Evolutionary conservation across 768 basidiomycete genomes (phyloP).

Genomic region (Naganishia randhawae): DNA sequence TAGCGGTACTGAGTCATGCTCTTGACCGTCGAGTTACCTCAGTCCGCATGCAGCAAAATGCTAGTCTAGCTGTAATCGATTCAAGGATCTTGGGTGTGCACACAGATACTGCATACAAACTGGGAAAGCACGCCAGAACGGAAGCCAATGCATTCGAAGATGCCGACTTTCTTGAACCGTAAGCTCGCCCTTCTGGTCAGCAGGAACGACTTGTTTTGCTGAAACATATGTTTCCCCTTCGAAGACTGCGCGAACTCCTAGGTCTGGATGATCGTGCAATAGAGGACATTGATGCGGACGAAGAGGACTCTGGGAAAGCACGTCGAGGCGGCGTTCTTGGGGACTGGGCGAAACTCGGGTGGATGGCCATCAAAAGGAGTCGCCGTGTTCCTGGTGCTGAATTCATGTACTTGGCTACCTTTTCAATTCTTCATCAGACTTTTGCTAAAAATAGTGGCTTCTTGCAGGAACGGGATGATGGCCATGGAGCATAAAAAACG

Average conservation of each 20-base stretch:
- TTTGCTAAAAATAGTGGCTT: conserved; percentile 32
- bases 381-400: conserved; percentile 73
- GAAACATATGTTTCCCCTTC: not conserved
- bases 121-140: conserved; percentile 86
- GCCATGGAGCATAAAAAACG: conserved; percentile 80
- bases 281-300: conserved; percentile 53
- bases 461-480: conserved; percentile 79
- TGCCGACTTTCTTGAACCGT: conserved; percentile 70
- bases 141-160: conserved; percentile 84
- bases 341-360: conserved; percentile 83
- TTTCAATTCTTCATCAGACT: not conserved
- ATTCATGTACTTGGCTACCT: conserved; percentile 67
- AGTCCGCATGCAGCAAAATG: conserved; percentile 53
- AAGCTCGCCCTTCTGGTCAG: conserved; percentile 37
- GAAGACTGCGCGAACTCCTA: conserved; percentile 37
- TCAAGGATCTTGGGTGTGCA: conserved; percentile 73
- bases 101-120: conserved; percentile 72
- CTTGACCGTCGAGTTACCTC: not conserved
- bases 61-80: conserved; percentile 86
- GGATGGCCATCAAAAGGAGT: conserved; percentile 74
- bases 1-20: not conserved
- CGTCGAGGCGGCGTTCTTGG: conserved; percentile 42
- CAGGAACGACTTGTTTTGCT: not conserved
- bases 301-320: conserved; percentile 53
- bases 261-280: conserved; percentile 36